phyloP scores from a whole-genome alignment of 2,329 filamentous ascomycete genomes.

The Curvularia hawaiiensis region DNA sequence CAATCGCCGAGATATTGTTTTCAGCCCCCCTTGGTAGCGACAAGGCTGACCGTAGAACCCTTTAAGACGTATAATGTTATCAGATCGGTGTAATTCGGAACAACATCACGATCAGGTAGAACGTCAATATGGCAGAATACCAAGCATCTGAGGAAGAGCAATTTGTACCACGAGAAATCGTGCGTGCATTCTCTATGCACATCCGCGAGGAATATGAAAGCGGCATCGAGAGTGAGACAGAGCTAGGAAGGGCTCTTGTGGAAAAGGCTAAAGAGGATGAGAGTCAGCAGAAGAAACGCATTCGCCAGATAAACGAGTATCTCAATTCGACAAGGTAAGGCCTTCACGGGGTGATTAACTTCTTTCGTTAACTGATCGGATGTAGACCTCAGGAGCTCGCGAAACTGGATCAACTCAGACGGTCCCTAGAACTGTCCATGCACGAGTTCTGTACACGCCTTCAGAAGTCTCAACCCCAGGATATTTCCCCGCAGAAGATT shows the following conservation, averaged over 20 bases:
- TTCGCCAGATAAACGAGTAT: constrained; percentile 1
- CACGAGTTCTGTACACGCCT: neutral
- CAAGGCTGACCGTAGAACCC: neutral
- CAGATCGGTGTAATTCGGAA: neutral
- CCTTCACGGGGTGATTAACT: too few relatives aligned
- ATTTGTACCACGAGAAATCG: constrained; percentile 2
- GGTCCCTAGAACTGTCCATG: neutral
- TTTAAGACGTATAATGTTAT: neutral
- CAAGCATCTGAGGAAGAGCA: constrained; percentile 1
- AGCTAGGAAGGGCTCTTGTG: neutral
- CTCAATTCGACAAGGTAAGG: constrained; percentile 1
- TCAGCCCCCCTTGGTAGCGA: neutral
- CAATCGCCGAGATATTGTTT: neutral
- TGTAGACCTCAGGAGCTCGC: neutral
- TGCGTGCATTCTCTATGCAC: constrained; percentile 1
- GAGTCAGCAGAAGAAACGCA: constrained; percentile 1
- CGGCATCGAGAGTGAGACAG: neutral
- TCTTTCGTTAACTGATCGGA: neutral
- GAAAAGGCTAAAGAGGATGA: neutral
- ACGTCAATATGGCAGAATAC: neutral
- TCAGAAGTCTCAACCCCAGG: neutral
- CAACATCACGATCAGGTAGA: neutral
- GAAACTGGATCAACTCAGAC: neutral
- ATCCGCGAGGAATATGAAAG: neutral
- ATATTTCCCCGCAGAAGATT: neutral